Evolutionary conservation across 1,139 yeast species (phyloP), one percentile per base, ranked within the genome.

Genomic region (Suhomyces taliae): DNA sequence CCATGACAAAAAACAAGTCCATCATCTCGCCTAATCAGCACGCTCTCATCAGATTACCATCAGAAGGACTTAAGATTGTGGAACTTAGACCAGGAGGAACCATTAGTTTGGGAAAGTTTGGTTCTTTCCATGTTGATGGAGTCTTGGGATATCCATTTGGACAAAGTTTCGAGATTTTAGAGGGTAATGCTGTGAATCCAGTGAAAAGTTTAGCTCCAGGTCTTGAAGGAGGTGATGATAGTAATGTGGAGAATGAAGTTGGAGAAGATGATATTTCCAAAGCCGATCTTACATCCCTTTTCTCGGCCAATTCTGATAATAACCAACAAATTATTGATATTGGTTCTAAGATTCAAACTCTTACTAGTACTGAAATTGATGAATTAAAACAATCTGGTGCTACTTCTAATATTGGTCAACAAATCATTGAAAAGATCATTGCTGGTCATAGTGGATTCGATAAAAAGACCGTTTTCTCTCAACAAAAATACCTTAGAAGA

Each of bases 101-200:
- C 7, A 75, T 93, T 12, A 81, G 82, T 47, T 71, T 95, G 54
- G 99, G 99, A 2, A 93, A 93, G 65, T 95, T 93, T 66, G 99
- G 99, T 8, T 72, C 85, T 1, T 93, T 95, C 65, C 72, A 78
- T 38, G 90, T 87, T 6, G 81, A 85, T 55, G 86, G 82, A 47
- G 78, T 93, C 12, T 62, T 93, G 34, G 97, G 97, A 2, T 85
- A 76, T 58, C 87, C 93, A 6, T 86, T 81, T 57, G 99, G 99
- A 1, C 91, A 87, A 57, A 83, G 96, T 0, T 93, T 93, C 67
- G 98, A 93, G 62, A 87, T 93, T 37, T 62, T 76, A 31, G 87
- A 82, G 41, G 84, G 81, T 50, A 70, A 73, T 49, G 69, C 72
- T 27, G 82, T 84, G 8, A 66, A 65, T 42, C 80, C 86, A 2